A percentile compares a stretch with the other conserved stretches of the same genome.
These are phyloP conservation scores for Monascus ruber DNA, from an alignment of 2,329 filamentous ascomycete genomes.

Conservation along the genomic window DNA sequence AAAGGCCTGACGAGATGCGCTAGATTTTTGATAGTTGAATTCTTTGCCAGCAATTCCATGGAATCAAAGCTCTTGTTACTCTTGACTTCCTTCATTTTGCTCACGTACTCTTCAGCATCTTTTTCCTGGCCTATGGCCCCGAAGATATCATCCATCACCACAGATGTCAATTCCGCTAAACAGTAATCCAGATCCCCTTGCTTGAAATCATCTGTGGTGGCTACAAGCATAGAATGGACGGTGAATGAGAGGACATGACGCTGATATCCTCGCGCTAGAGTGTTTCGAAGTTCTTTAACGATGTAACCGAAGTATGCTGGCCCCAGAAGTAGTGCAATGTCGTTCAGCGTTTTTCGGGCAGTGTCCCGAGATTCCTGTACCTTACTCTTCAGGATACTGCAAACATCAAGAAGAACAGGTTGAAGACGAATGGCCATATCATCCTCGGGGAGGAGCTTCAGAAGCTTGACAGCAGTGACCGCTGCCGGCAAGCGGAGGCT, in stretches of 20 bases:
- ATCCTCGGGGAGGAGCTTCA: conserved; percentile 64
- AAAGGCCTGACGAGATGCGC: conserved; percentile 68
- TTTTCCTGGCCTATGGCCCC: conserved; percentile 88
- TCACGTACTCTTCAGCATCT: conserved; percentile 89
- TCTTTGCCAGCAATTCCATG: conserved; percentile 82
- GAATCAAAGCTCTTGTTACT: conserved; percentile 97
- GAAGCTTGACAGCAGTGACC: conserved; percentile 74
- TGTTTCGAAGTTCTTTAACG: conserved; percentile 77
- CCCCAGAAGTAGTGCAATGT: conserved; percentile 72
- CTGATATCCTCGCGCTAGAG: conserved; percentile 77
- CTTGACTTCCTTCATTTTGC: conserved; percentile 94
- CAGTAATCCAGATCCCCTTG: conserved; percentile 87
- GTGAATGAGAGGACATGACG: conserved; percentile 92
- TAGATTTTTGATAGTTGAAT: conserved; percentile 62
- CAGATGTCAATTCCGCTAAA: conserved; percentile 60
- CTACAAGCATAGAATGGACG: conserved; percentile 78
- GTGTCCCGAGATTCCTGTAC: conserved; percentile 82
- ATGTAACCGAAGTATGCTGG: conserved; percentile 80
- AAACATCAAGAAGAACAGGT: conserved; percentile 79
- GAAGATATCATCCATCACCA: conserved; percentile 97
- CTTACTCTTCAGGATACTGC: conserved; percentile 82
- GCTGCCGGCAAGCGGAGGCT: conserved; percentile 85
- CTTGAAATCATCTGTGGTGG: conserved; percentile 58
- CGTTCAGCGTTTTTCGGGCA: conserved; percentile 74
- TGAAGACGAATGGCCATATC: conserved; percentile 66